Conservation (phyloP, 805 yeast genomes). For the Nakazawaea ernobii region DNA sequence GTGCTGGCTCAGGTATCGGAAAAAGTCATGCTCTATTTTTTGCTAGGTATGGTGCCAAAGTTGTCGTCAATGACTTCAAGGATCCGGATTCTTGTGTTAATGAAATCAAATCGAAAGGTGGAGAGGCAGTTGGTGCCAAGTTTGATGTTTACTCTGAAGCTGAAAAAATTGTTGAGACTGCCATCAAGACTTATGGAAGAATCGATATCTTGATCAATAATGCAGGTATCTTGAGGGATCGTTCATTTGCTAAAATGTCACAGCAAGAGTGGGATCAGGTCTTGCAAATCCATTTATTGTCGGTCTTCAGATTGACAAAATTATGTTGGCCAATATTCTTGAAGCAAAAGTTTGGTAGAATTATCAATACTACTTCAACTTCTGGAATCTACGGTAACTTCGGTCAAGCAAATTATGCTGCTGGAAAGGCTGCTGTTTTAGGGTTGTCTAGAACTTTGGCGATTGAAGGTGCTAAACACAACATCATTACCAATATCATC, state of each 20-base stretch:
- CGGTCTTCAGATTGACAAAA: slow-evolving; percentile 75
- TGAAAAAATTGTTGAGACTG: slow-evolving; percentile 69
- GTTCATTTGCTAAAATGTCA: slow-evolving; percentile 78
- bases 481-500: slow-evolving; percentile 72
- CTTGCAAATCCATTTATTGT: slow-evolving; percentile 73
- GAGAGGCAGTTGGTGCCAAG: slow-evolving; percentile 78
- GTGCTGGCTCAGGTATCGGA: slow-evolving; percentile 95
- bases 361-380: slow-evolving; percentile 88
- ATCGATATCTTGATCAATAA: slow-evolving; percentile 85
- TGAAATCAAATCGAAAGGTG: slow-evolving; percentile 65
- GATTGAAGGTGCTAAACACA: slow-evolving; percentile 77
- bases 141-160: slow-evolving; percentile 79
- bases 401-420: slow-evolving; percentile 94
- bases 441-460: slow-evolving; percentile 86
- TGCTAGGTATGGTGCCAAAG: slow-evolving; percentile 91
- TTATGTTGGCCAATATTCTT: slow-evolving; percentile 90
- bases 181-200: slow-evolving; percentile 69
- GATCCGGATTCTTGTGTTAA: slow-evolving; percentile 70
- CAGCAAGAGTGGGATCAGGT: slow-evolving; percentile 81
- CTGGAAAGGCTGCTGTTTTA: slow-evolving; percentile 86
- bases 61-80: slow-evolving; percentile 85
- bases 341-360: slow-evolving; percentile 73
- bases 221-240: slow-evolving; percentile 92
- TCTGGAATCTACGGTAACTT: slow-evolving; percentile 97
- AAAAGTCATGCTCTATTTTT: slow-evolving; percentile 79